Conservation (phyloP, 176 grass and related monocot species). For the Avena eriantha region DNA sequence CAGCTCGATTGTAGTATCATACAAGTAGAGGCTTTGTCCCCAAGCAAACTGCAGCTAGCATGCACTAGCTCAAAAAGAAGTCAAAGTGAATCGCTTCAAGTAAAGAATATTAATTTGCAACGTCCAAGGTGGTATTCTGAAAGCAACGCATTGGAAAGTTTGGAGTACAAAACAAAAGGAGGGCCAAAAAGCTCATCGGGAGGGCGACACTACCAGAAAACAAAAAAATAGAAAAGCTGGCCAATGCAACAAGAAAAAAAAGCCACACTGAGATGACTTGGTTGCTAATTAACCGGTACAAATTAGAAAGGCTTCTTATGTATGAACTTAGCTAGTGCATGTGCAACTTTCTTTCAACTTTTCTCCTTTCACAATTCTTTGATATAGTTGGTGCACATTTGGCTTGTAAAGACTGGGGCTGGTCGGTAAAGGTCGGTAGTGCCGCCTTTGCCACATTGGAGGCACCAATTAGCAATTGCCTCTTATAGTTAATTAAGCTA, state of each 20-base stretch:
- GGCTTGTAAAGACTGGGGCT: background rate
- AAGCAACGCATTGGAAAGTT: slow-evolving; percentile 36
- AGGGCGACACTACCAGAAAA: background rate
- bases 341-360: slow-evolving; percentile 45
- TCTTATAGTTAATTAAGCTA: background rate
- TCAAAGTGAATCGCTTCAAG: slow-evolving; percentile 27
- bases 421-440: background rate
- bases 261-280: slow-evolving; percentile 36
- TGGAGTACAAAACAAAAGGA: slow-evolving; percentile 39
- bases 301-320: background rate
- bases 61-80: slow-evolving; percentile 25
- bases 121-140: slow-evolving; percentile 30
- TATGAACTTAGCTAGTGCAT: background rate
- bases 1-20: background rate
- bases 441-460: slow-evolving; percentile 51
- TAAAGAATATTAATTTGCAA: slow-evolving; percentile 41
- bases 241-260: background rate
- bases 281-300: slow-evolving; percentile 48
- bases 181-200: slow-evolving; percentile 1
- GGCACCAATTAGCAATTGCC: slow-evolving; percentile 30
- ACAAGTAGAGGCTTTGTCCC: slow-evolving; percentile 19
- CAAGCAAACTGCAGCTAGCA: slow-evolving; percentile 46
- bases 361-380: slow-evolving; percentile 44
- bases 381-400: slow-evolving; percentile 26
- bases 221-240: background rate